A percentile compares a stretch with the other conserved stretches of the same genome.
phyloP scores from a whole-genome alignment of 352 stramenopile genomes.

The Globisporangium cederbergense region DNA sequence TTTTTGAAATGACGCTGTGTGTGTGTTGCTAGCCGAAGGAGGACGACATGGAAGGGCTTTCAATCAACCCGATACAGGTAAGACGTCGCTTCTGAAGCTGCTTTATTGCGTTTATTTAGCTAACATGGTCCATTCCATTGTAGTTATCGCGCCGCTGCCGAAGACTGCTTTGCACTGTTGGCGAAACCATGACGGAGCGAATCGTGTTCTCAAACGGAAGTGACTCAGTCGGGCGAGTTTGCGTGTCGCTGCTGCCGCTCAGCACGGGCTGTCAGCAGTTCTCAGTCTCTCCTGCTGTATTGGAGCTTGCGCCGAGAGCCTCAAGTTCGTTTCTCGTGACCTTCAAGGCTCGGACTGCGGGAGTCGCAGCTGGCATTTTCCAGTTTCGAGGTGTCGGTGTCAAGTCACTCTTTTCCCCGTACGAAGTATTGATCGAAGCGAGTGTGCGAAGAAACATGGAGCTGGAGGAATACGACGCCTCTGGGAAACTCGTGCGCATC shows the following conservation, averaged over 20 bases:
- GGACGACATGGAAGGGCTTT: conserved; percentile 3
- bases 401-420: conserved; percentile 61
- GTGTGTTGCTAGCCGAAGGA: conserved; percentile 7
- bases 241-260: conserved; percentile 73
- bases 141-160: conserved; percentile 61
- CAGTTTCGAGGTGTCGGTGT: conserved; percentile 76
- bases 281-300: conserved; percentile 63
- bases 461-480: conserved; percentile 20
- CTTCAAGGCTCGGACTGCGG: conserved; percentile 51
- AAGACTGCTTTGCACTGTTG: conserved; percentile 65
- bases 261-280: conserved; percentile 85
- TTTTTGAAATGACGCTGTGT: background rate
- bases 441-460: conserved; percentile 50
- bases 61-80: conserved; percentile 20
- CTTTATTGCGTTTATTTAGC: background rate
- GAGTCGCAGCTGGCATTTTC: conserved; percentile 79
- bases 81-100: background rate
- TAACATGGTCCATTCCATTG: background rate
- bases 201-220: conserved; percentile 76
- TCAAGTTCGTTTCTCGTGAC: conserved; percentile 69
- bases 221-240: conserved; percentile 56
- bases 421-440: conserved; percentile 83
- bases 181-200: conserved; percentile 67
- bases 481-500: background rate
- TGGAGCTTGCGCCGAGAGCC: conserved; percentile 59